Percentiles rank a stretch among this genome's conserved stretches.
These are phyloP conservation scores for Musa schizocarpa DNA, from an alignment of 176 grass and related monocot genomes.

Conservation along the genomic window DNA sequence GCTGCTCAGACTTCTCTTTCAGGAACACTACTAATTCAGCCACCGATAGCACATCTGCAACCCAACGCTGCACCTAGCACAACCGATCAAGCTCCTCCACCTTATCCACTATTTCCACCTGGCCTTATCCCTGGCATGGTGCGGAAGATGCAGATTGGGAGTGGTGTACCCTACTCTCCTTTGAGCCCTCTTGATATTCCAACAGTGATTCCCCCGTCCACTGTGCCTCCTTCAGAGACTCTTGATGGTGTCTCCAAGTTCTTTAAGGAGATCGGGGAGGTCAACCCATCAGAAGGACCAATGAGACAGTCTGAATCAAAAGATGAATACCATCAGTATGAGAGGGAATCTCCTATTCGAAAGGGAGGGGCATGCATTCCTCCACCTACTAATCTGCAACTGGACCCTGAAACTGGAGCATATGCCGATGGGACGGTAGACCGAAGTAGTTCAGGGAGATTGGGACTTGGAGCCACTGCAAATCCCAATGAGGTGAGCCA, in stretches of 20 bases:
- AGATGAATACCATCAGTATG: conserved; percentile 58
- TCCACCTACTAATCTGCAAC: conserved; percentile 59
- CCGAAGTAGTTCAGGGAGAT: conserved; percentile 34
- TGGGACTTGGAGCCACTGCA: conserved; percentile 58
- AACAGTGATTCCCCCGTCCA: conserved; percentile 69
- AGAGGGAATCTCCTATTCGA: conserved; percentile 57
- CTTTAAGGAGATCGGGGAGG: conserved; percentile 86
- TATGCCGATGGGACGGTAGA: conserved; percentile 52
- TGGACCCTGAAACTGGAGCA: conserved; percentile 76
- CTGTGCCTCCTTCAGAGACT: conserved; percentile 58
- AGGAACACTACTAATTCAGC: conserved; percentile 41
- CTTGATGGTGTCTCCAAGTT: conserved; percentile 78
- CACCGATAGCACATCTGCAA: conserved; percentile 23
- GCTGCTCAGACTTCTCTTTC: conserved; percentile 38
- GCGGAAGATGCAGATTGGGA: conserved; percentile 92
- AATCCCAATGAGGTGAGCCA: conserved; percentile 63
- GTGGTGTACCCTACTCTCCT: conserved; percentile 88
- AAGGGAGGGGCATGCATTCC: conserved; percentile 88
- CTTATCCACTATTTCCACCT: conserved; percentile 88
- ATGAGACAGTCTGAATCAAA: conserved; percentile 37
- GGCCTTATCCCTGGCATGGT: conserved; percentile 98
- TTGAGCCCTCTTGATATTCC: conserved; percentile 89
- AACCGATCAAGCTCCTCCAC: conserved; percentile 48
- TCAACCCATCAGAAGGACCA: conserved; percentile 82
- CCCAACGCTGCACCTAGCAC: conserved; percentile 6